Conservation (phyloP, 768 basidiomycete species). For the Tephrocybe sp. region DNA sequence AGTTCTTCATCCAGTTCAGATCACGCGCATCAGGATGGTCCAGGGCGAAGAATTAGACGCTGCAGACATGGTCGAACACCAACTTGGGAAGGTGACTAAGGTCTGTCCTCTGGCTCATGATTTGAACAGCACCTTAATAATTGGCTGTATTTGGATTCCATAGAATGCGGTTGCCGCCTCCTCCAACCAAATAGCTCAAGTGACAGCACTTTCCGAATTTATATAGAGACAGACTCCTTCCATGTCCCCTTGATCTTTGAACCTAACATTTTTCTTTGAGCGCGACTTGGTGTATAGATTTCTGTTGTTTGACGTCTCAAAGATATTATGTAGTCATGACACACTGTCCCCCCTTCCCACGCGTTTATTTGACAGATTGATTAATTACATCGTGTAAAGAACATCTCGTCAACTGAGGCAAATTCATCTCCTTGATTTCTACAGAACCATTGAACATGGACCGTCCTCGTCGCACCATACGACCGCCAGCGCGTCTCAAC, state of each 20-base stretch:
- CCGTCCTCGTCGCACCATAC: slow-evolving; percentile 19
- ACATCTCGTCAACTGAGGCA: not conserved
- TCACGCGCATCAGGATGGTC: slow-evolving; percentile 25
- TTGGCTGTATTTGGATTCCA: too few relatives aligned
- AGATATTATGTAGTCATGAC: too few relatives aligned
- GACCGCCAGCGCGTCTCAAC: slow-evolving; percentile 4
- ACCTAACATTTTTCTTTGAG: too few relatives aligned
- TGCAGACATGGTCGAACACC: slow-evolving; percentile 29
- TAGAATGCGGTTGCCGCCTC: slow-evolving; percentile 29
- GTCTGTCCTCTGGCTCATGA: slow-evolving; percentile 5
- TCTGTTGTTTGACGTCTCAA: too few relatives aligned
- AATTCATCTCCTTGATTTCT: not conserved
- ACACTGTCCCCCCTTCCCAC: too few relatives aligned
- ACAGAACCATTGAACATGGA: slow-evolving; percentile 11
- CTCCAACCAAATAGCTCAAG: slow-evolving; percentile 23
- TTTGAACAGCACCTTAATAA: not conserved
- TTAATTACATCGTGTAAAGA: too few relatives aligned
- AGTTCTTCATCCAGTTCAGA: slow-evolving; percentile 33
- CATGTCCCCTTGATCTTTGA: too few relatives aligned
- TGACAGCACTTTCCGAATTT: slow-evolving; percentile 19
- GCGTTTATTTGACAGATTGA: too few relatives aligned
- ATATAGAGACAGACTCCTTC: slow-evolving; percentile 3
- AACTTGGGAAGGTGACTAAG: slow-evolving; percentile 26
- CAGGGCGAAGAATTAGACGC: slow-evolving; percentile 19
- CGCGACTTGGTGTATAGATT: too few relatives aligned